phyloP scores from a whole-genome alignment of 2,329 filamentous ascomycete species.

The Hypoxylon rubiginosum region DNA sequence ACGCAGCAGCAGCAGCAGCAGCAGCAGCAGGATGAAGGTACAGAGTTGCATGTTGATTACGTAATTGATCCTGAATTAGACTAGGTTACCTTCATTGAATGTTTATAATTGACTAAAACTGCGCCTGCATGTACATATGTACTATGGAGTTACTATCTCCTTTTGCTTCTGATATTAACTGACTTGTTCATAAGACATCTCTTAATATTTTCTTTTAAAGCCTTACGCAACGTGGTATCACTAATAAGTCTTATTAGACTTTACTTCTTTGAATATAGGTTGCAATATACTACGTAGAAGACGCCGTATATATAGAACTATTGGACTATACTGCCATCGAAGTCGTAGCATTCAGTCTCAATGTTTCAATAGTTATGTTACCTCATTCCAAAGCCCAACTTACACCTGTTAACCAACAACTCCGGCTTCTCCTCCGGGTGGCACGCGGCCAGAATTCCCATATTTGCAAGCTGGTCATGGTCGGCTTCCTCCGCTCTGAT shows the following conservation, averaged over 20 bases:
- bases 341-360: background rate
- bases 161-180: background rate
- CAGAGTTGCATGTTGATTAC: conserved; percentile 16
- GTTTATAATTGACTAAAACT: background rate
- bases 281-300: background rate
- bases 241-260: conserved; percentile 4
- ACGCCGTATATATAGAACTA: background rate
- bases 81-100: background rate
- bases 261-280: background rate
- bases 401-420: conserved; percentile 21
- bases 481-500: conserved; percentile 22
- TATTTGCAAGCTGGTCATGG: conserved; percentile 27
- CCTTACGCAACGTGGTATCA: conserved; percentile 16
- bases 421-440: conserved; percentile 20
- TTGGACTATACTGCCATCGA: conserved; percentile 10
- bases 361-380: conserved; percentile 16
- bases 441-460: conserved; percentile 21
- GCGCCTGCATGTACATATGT: background rate
- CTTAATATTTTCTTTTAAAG: conserved; percentile 2
- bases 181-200: conserved; percentile 2
- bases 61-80: conserved; percentile 12
- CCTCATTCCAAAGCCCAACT: conserved; percentile 16
- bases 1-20: background rate
- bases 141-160: background rate
- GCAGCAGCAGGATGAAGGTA: background rate